These are phyloP conservation scores for Lepidium aucheri DNA, from an alignment of 345 rosid species.

Conservation along the genomic window DNA sequence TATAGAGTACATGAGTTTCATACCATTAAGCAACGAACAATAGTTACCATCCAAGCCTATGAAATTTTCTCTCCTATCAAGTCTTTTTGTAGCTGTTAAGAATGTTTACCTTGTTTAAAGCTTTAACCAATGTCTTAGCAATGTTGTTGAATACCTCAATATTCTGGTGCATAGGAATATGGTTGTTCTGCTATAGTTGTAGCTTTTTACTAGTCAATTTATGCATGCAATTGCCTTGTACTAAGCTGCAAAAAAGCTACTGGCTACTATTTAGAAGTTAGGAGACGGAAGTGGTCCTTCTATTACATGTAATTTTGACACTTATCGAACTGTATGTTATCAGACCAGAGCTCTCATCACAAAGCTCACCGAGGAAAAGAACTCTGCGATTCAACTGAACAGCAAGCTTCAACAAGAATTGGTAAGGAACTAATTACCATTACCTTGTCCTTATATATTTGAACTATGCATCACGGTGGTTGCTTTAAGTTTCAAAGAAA, in stretches of 20 bases:
- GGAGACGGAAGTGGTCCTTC: not conserved
- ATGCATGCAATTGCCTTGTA: not conserved
- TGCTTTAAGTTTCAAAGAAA: not conserved
- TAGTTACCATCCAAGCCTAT: not conserved
- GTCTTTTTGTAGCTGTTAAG: not conserved
- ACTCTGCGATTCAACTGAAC: constrained; percentile 37
- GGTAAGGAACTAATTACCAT: constrained; percentile 34
- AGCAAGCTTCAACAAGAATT: constrained; percentile 54
- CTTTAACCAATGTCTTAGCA: not conserved
- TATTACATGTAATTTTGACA: not conserved
- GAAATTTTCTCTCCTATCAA: not conserved
- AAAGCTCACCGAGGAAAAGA: constrained; percentile 56
- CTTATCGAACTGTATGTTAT: constrained; percentile 11
- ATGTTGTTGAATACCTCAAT: not conserved
- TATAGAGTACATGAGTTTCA: not conserved
- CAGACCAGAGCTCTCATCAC: constrained; percentile 47
- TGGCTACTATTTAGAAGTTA: not conserved
- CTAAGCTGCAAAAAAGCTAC: not conserved
- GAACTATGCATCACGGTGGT: not conserved
- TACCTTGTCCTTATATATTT: not conserved
- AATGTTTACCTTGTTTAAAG: not conserved
- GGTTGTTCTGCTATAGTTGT: not conserved
- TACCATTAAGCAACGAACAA: not conserved
- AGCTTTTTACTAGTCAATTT: not conserved
- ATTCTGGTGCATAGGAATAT: not conserved